Conservation (phyloP, 352 stramenopile genomes). For the Plasmopara viticola region DNA sequence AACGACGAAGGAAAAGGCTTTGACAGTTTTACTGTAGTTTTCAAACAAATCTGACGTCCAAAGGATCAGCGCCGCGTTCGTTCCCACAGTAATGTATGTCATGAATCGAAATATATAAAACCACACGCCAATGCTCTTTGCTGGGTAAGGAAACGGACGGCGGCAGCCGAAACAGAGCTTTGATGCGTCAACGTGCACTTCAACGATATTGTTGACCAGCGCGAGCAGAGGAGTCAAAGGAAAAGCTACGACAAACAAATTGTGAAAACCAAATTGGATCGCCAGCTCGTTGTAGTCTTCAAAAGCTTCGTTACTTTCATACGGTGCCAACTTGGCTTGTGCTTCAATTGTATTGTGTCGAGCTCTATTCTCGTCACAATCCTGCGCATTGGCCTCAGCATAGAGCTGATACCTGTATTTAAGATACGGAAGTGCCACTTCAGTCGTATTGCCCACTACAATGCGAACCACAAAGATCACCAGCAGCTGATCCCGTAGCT, state of each 20-base stretch:
- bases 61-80: conserved; percentile 62
- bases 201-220: conserved; percentile 83
- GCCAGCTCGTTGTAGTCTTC: conserved; percentile 85
- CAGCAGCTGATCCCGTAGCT: conserved; percentile 84
- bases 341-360: conserved; percentile 62
- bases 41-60: conserved; percentile 59
- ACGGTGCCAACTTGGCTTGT: conserved; percentile 58
- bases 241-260: conserved; percentile 89
- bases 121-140: conserved; percentile 88
- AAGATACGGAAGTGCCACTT: conserved; percentile 76
- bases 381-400: conserved; percentile 10
- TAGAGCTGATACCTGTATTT: conserved; percentile 58
- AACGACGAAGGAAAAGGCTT: conserved; percentile 53
- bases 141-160: conserved; percentile 58
- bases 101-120: conserved; percentile 71
- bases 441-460: conserved; percentile 81
- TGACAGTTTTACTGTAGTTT: conserved; percentile 31
- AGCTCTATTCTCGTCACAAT: conserved; percentile 26
- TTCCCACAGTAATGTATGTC: conserved; percentile 58
- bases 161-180: conserved; percentile 56
- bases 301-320: conserved; percentile 68
- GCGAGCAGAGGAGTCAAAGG: conserved; percentile 86
- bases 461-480: conserved; percentile 89
- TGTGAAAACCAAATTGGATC: conserved; percentile 93
- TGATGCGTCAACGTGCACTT: conserved; percentile 81